Base-by-base conservation (phyloP, 139 green algal species). In the Chlorella sp. region DNA sequence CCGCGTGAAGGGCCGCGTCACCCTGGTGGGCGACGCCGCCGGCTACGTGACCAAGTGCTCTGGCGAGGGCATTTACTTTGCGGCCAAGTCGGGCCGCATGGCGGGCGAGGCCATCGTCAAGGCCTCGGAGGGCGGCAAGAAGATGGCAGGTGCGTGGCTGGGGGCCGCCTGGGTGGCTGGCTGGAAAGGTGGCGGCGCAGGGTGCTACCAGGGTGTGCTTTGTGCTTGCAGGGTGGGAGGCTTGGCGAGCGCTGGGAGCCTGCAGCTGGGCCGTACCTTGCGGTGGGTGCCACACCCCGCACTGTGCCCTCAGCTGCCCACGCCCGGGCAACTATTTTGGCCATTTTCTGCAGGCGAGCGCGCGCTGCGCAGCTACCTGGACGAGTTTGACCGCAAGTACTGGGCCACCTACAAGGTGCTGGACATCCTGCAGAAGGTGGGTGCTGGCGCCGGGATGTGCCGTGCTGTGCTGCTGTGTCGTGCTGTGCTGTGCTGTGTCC, bases 391-490 rank as follows among this genome's bases (percentile, higher is more conserved):
- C 94, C 91, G 91, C 83, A 98, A 99, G 94, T 99, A 99, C 94
- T 99, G 97, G 97, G 86, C 95, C 88, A 99, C 97, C 56, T 99
- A 99, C 97, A 99, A 99, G 95, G 97, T 99, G 60, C 93, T 99
- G 80, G 97, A 99, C 94, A 99, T 99, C 93, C 92, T 99, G 86
- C 97, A 99, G 94, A 99, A 99, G 95, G 94, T 99, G 51, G 98
- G 98, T 91, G 95, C 46, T 54, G 46, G 8, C 11, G 46, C 46
- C 46, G 46, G 7, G 46, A 7, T 54, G 46, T 11, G 46, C 46
- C 11, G 11, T 54, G 46, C 46, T 54, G 96, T 32, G 24, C 5
- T 30, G 24, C 5, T 30, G 5, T 22, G 58, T 13, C 14, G 58
- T 30, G 24, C 24, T 8, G 58, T 54, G 46, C 46, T 7, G 46